phyloP scores from a whole-genome alignment of 192 early-diverging fungal species.

The Phlyctochytrium bullatum region DNA sequence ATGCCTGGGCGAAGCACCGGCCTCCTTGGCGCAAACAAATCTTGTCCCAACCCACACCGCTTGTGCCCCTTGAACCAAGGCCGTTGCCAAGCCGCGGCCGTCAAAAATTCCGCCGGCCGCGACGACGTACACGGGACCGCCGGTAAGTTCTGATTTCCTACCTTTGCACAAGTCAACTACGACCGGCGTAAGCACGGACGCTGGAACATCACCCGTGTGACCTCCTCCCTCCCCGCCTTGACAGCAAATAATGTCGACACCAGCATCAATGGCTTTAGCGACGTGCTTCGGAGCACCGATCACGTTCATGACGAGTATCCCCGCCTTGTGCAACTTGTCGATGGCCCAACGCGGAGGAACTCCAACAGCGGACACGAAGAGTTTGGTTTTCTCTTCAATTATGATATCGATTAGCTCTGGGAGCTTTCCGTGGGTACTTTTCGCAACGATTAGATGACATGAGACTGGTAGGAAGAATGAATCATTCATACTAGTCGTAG shows the following conservation, averaged over 20 bases:
- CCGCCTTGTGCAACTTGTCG: slow-evolving; percentile 36
- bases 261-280: slow-evolving; percentile 31
- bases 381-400: slow-evolving; percentile 25
- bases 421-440: slow-evolving; percentile 30
- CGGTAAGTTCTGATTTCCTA: slow-evolving; percentile 27
- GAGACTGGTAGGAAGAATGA: not conserved
- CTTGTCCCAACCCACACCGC: slow-evolving; percentile 45
- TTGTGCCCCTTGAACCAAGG: slow-evolving; percentile 32
- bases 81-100: slow-evolving; percentile 36
- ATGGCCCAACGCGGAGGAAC: slow-evolving; percentile 39
- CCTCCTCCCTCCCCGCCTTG: slow-evolving; percentile 43
- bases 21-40: slow-evolving; percentile 38
- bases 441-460: not conserved
- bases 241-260: slow-evolving; percentile 36
- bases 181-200: slow-evolving; percentile 32
- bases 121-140: slow-evolving; percentile 31
- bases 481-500: slow-evolving; percentile 27
- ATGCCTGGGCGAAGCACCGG: slow-evolving; percentile 29
- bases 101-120: slow-evolving; percentile 44
- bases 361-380: slow-evolving; percentile 42
- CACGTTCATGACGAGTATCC: slow-evolving; percentile 44
- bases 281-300: slow-evolving; percentile 40
- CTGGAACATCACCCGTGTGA: slow-evolving; percentile 35
- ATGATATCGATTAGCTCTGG: slow-evolving; percentile 44
- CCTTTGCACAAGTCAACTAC: slow-evolving; percentile 33